phyloP scores from a whole-genome alignment of 1,139 yeast species.

The Yamadazyma taylorii region DNA sequence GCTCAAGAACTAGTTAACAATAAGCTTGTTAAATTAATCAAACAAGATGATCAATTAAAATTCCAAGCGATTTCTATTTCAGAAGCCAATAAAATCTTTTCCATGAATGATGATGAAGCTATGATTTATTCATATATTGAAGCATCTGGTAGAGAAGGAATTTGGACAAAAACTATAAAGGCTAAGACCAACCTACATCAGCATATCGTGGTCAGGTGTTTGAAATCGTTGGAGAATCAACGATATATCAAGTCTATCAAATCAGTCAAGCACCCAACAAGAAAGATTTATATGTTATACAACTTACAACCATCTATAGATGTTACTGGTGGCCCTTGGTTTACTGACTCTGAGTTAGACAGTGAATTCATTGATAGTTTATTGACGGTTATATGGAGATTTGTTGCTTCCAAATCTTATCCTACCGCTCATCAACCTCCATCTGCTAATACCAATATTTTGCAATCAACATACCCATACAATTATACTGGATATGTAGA shows the following conservation, averaged over 20 bases:
- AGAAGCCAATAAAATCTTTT: conserved; percentile 70
- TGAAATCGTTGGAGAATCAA: conserved; percentile 80
- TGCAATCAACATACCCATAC: conserved; percentile 50
- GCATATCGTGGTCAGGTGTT: conserved; percentile 82
- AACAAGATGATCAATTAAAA: conserved; percentile 61
- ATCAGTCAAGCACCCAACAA: conserved; percentile 91
- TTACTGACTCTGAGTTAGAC: conserved; percentile 92
- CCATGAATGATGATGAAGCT: conserved; percentile 85
- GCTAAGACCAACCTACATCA: conserved; percentile 92
- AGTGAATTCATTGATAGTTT: conserved; percentile 88
- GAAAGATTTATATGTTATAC: conserved; percentile 94
- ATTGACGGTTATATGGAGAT: conserved; percentile 85
- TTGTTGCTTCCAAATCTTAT: conserved; percentile 69
- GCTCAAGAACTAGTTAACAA: conserved; percentile 66
- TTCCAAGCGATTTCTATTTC: conserved; percentile 69
- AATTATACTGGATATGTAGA: conserved; percentile 65
- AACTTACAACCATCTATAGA: conserved; percentile 91
- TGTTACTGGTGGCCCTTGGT: conserved; percentile 99
- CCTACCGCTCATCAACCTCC: conserved; percentile 64
- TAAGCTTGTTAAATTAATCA: conserved; percentile 67
- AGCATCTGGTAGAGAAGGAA: conserved; percentile 92
- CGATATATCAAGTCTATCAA: conserved; percentile 87
- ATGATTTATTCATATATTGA: conserved; percentile 89
- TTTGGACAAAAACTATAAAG: conserved; percentile 93
- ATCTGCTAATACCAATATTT: conserved; percentile 21